Evolutionary conservation across 2,329 filamentous ascomycete genomes (phyloP), one percentile per base, ranked within the genome.

Genomic region (Helminthosporium solani): DNA sequence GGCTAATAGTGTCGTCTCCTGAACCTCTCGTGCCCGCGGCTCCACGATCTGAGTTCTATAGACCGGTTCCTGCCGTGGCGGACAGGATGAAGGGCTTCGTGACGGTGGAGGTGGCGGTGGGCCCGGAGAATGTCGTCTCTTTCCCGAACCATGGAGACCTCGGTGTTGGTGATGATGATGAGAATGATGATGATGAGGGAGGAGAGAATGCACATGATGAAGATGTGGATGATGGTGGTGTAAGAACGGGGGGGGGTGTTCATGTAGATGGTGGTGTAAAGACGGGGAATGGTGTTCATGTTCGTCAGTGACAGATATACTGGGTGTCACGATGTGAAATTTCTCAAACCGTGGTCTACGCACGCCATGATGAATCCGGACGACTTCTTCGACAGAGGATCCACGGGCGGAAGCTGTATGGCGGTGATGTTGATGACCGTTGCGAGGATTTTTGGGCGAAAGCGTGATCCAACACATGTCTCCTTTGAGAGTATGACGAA

Each of bases 401-500:
- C 56, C 57, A 48, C 54, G 36, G 37, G 43, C 51, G 37, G 53
- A 52, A 40, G 53, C 54, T 41, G 46, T 48, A 50, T 47, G 49
- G 21, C 42, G 48, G 15, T 39, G 46, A 40, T 50, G 48, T 47
- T 52, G 44, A 54, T 58, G 52, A 8, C 40, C 31, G 21, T 44
- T 47, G 47, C 54, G 58, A 40, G 47, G 23, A 20, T 20, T 14
- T 38, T 44, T 44, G 37, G 63, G 63, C 3, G 58, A 60, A 27
- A 66, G 62, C 18, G 58, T 64, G 40, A 66, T 60, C 63, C 63
- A 66, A 51, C 63, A 66, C 63, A 66, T 66, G 41, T 42, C 49
- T 39, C 16, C 30, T 33, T 34, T n/a, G 46, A 34, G 18, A 35
- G 15, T 11, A 44, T 38, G 31, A 58, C 46, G 19, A 47, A 46